These are phyloP conservation scores for Fragaria nilgerrensis DNA, from an alignment of 306 rosid species.

Conservation along the genomic window DNA sequence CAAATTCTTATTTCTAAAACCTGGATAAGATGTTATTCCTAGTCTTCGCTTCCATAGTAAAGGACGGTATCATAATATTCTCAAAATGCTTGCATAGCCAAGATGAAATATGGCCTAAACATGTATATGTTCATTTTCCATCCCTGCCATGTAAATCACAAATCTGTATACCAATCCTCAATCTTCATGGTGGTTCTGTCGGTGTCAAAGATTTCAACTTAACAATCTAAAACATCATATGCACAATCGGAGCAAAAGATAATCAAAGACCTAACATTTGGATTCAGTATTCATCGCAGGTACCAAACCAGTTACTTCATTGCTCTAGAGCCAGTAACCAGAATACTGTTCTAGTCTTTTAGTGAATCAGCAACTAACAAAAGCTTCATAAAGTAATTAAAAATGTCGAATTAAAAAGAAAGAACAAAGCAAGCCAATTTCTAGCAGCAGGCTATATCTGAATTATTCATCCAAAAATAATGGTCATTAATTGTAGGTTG, in stretches of 20 bases:
- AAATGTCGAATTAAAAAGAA: neutral
- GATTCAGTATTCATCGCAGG: neutral
- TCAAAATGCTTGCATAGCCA: neutral
- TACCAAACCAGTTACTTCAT: neutral
- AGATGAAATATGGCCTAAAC: neutral
- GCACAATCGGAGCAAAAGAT: neutral
- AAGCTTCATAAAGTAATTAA: neutral
- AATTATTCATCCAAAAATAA: too few species aligned
- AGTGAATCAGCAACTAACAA: neutral
- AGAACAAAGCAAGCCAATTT: neutral
- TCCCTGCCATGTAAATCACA: neutral
- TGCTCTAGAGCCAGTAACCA: neutral
- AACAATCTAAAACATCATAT: neutral
- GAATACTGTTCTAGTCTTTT: neutral
- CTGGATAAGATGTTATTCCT: too few species aligned
- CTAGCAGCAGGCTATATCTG: neutral
- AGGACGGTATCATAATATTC: too few species aligned
- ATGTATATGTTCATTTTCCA: neutral
- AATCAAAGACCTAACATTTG: neutral
- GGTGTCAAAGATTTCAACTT: neutral
- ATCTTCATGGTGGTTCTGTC: neutral
- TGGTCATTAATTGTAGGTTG: neutral
- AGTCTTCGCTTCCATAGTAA: too few species aligned
- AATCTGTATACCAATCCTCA: neutral
- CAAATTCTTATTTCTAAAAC: too few species aligned